phyloP scores from a whole-genome alignment of 108 stramenopile species.

The Nitzschia palea region DNA sequence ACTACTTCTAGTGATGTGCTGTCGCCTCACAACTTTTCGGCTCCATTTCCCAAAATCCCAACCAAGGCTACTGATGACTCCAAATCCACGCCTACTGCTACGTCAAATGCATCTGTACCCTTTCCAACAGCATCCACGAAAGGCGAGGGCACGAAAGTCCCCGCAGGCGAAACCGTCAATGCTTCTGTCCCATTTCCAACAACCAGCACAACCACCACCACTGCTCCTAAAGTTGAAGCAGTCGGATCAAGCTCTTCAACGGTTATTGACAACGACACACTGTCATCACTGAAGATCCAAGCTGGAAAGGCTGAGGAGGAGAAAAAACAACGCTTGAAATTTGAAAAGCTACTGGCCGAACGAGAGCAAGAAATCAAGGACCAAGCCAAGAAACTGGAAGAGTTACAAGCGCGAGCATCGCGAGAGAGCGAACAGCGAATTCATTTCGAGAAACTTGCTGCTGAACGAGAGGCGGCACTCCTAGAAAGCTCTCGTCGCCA shows the following conservation, averaged over 20 bases:
- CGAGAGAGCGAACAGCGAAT: background rate
- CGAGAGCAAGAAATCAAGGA: background rate
- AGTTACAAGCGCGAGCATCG: background rate
- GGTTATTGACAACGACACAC: background rate
- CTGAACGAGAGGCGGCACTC: background rate
- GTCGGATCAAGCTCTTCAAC: too few relatives aligned
- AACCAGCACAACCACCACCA: background rate
- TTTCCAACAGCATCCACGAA: too few relatives aligned
- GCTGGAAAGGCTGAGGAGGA: background rate
- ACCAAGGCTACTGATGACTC: background rate
- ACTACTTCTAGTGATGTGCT: background rate
- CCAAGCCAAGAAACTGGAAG: background rate
- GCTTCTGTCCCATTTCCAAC: background rate
- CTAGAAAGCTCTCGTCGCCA: background rate
- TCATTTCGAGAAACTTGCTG: background rate
- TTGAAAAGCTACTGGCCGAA: background rate
- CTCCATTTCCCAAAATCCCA: background rate
- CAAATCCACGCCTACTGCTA: too few relatives aligned
- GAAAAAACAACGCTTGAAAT: background rate
- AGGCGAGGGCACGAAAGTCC: background rate
- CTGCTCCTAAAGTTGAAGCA: too few relatives aligned
- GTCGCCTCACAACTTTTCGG: background rate
- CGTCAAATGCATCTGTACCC: too few relatives aligned
- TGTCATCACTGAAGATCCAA: background rate
- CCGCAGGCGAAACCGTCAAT: background rate